Base-by-base conservation (phyloP, 306 rosid genomes). In the Macrotyloma uniflorum region DNA sequence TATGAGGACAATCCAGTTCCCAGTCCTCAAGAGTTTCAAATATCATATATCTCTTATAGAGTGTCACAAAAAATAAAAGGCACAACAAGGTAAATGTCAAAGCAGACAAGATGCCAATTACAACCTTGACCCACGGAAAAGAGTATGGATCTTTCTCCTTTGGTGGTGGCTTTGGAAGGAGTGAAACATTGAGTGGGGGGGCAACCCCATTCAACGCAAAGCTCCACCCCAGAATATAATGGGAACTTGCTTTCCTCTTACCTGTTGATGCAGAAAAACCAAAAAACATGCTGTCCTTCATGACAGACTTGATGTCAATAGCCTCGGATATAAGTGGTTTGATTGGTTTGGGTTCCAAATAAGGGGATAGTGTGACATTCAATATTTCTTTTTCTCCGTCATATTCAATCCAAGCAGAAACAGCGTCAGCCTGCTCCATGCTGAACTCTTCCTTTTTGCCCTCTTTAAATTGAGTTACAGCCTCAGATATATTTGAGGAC, bases 231-330 rank as follows among this genome's bases (percentile, higher is more conserved):
- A 70, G 58, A 30, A 70, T 70, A 70, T 47, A 70, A 49, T 70
- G 75, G 3, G 61, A 32, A 5, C 75, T 70, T 70, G 75, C 61
- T 30, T 70, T 70, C n/a, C n/a, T 70, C 12, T 49, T 3, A n/a
- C 75, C 75, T 70, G 75, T 70, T 70, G 75, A 70, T n/a, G 75
- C 75, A 8, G 75, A 70, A 46, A 70, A 70, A 49, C 75, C 75
- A 30, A 49, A 35, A 70, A 4, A 70, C 75, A 70, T 70, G 61
- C 1, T 30, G 18, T 70, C 75, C 46, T 2, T 49, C 75, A 70
- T 49, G 19, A 30, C 58, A 47, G 6, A 8, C 6, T 46, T 30
- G 38, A 70, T 32, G 23, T 49, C 32, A 46, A 70, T 18, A n/a
- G 0, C 12, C 22, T 10, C 0, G 3, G 62, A 49, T 47, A 70